phyloP scores from a whole-genome alignment of 129 eudicot species.

The Centaurea solstitialis region DNA sequence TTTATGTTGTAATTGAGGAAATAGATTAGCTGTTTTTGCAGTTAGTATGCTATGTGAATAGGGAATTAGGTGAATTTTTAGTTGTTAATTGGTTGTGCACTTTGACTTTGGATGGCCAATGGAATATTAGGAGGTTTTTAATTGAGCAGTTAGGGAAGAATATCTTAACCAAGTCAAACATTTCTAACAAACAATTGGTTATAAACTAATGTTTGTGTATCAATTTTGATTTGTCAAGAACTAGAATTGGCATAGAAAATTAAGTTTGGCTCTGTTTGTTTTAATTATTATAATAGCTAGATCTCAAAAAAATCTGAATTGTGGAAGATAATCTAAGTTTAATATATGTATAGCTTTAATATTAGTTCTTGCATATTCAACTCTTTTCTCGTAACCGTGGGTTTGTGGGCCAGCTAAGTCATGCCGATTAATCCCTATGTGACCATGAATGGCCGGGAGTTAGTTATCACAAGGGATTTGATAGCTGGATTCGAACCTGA shows the following conservation, averaged over 20 bases:
- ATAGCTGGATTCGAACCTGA: too few species aligned
- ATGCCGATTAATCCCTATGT: too few species aligned
- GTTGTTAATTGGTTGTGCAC: not conserved
- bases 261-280: not conserved
- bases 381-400: not conserved
- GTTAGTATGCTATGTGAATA: not conserved
- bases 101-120: not conserved
- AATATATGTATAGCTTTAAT: not conserved
- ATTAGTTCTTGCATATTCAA: not conserved
- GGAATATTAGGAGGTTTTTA: not conserved
- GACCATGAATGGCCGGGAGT: too few species aligned
- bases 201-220: conserved; percentile 1
- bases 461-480: too few species aligned
- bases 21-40: not conserved
- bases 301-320: not conserved
- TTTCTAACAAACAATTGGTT: not conserved
- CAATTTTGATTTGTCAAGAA: not conserved
- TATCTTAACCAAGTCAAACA: conserved; percentile 1
- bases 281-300: not conserved
- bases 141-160: not conserved
- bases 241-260: not conserved
- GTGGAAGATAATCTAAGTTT: not conserved
- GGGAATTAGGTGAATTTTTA: not conserved
- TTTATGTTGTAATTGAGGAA: conserved; percentile 2
- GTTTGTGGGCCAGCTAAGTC: too few species aligned